phyloP scores from a whole-genome alignment of 2,329 filamentous ascomycete genomes.

The Fusarium armeniacum region DNA sequence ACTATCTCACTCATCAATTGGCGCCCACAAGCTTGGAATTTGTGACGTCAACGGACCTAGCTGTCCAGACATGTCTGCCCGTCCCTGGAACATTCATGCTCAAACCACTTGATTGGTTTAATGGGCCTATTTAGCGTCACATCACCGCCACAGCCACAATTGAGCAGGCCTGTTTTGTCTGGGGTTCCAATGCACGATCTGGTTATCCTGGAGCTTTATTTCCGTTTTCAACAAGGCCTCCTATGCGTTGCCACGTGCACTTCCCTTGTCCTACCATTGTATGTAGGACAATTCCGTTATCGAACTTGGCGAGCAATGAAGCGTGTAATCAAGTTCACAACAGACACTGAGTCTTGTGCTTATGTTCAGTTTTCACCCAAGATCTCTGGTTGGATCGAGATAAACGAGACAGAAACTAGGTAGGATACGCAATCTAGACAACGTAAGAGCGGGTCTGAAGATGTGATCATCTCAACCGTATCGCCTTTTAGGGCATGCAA shows the following conservation, averaged over 20 bases:
- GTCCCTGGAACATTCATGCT: constrained; percentile 38
- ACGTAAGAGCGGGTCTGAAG: too few species aligned
- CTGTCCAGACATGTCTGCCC: constrained; percentile 10
- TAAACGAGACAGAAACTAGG: too few species aligned
- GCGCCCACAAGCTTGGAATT: constrained; percentile 9
- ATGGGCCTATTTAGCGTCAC: neutral
- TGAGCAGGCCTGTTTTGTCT: constrained; percentile 9
- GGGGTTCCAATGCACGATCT: neutral
- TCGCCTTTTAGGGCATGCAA: too few species aligned
- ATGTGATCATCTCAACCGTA: too few species aligned
- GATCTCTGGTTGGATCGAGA: too few species aligned
- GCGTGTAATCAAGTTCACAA: neutral
- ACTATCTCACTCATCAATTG: constrained; percentile 33
- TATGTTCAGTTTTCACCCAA: too few species aligned
- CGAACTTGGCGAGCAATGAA: neutral
- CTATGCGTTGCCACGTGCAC: constrained; percentile 13
- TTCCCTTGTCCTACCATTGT: neutral
- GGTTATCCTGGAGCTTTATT: constrained; percentile 12
- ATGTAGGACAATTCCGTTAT: neutral
- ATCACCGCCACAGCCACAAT: constrained; percentile 13
- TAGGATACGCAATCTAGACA: too few species aligned
- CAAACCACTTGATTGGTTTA: constrained; percentile 18
- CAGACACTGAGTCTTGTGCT: neutral
- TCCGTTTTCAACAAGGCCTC: constrained; percentile 11
- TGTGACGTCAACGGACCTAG: constrained; percentile 36